A percentile compares a stretch with the other conserved stretches of the same genome.
phyloP scores from a whole-genome alignment of 148 eudicot genomes.

The Gaultheria prostrata region DNA sequence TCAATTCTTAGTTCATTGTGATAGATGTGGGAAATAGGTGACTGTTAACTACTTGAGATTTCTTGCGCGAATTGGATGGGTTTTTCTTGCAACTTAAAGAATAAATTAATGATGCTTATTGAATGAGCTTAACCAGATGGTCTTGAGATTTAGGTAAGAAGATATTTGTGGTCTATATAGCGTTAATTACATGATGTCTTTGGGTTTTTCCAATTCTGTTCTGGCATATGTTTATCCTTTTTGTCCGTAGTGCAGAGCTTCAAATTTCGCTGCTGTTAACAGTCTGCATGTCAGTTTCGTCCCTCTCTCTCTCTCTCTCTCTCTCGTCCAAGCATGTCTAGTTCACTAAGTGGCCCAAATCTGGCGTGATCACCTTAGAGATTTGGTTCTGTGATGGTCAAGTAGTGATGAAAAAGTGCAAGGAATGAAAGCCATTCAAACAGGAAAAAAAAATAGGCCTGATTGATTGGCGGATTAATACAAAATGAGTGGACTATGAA shows the following conservation, averaged over 20 bases:
- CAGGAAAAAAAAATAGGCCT: background rate
- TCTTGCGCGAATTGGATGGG: background rate
- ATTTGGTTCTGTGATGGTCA: background rate
- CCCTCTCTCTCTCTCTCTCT: background rate
- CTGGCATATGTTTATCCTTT: background rate
- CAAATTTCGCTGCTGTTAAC: background rate
- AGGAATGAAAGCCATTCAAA: background rate
- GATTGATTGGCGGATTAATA: background rate
- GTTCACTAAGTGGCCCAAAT: slow-evolving; percentile 4
- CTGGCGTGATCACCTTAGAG: background rate
- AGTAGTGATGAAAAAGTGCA: background rate
- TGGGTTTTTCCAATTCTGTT: background rate
- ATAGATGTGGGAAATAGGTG: background rate
- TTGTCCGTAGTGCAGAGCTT: background rate
- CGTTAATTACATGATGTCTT: background rate
- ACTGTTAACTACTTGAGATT: background rate
- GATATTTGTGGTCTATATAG: background rate
- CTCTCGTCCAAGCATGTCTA: background rate
- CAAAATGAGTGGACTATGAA: background rate
- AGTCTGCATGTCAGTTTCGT: background rate
- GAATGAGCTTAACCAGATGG: background rate
- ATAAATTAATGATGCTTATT: background rate
- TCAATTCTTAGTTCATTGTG: slow-evolving; percentile 1
- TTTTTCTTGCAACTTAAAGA: background rate
- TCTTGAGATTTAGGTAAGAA: background rate